Evolutionary conservation across 768 basidiomycete genomes (phyloP), one percentile per base, ranked within the genome.

Genomic region (Lanmaoa pseudosensibilis): DNA sequence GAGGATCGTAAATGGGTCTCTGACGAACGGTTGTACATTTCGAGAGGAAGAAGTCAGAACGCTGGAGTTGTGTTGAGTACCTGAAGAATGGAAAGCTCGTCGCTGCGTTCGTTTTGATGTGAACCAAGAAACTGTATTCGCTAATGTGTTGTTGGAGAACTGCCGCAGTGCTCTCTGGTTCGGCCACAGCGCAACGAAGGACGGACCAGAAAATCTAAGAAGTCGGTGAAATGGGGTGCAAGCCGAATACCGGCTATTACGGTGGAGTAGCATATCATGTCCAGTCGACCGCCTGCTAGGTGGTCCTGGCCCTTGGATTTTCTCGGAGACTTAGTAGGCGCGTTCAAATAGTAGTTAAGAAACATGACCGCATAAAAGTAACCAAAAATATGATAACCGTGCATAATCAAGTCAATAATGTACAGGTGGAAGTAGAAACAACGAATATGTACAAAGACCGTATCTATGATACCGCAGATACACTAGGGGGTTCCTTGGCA

Each of bases 1-100:
- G 7, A 97, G 78, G 40, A 97, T 81, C n/a, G 84, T 81, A 68
- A 92, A 88, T 5, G 76, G 75, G 21, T 74, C 68, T 39, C 52
- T 61, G 44, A 46, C 49, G 19, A 47, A 27, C 10, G 51, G 23
- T 21, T 32, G 54, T n/a, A 5, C 32, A 44, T 41, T 21, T 19
- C 46, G 19, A 33, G 32, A 30, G 34, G 50, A 52, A 47, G 38
- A 19, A n/a, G 53, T 33, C 18, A 49, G 40, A 39, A 11, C 27
- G 38, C 56, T 32, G 13, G 19, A 54, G 32, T 53, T 39, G 33
- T n/a, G 49, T 30, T 5, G 56, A 41, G 11, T 8, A 43, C 33
- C 15, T 2, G 10, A 52, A 37, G 30, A 46, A 18, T 19, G 53
- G 21, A 55, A 39, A 25, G 43, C 34, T 25, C 25, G 51, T 1